phyloP scores from a whole-genome alignment of 2,329 filamentous ascomycete genomes.

The Penicillium concentricum region DNA sequence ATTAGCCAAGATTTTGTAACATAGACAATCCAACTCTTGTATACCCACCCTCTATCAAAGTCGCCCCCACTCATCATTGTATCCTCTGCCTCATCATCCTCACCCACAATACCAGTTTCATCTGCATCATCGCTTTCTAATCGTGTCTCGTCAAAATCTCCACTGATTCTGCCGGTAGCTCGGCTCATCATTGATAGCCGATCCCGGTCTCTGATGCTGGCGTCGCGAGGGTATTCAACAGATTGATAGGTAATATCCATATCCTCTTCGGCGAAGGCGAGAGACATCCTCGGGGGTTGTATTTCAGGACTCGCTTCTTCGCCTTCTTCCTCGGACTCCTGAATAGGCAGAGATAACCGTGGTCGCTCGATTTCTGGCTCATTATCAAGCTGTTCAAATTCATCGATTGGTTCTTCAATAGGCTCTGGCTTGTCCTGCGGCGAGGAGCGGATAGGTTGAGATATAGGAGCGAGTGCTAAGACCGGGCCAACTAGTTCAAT shows the following conservation, averaged over 20 bases:
- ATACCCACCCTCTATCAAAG: constrained; percentile 40
- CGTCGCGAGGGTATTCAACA: constrained; percentile 46
- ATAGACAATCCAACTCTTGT: constrained; percentile 11
- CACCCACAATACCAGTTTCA: constrained; percentile 39
- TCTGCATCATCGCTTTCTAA: constrained; percentile 46
- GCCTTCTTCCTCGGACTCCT: constrained; percentile 46
- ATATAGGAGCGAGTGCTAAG: constrained; percentile 51
- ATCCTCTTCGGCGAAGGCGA: constrained; percentile 48
- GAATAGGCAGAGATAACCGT: constrained; percentile 47
- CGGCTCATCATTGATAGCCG: constrained; percentile 46
- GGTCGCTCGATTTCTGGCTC: constrained; percentile 47
- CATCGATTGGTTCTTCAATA: constrained; percentile 24
- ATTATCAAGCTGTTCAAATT: constrained; percentile 50
- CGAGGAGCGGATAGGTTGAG: constrained; percentile 48
- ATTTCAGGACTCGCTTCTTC: constrained; percentile 43
- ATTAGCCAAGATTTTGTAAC: constrained; percentile 19
- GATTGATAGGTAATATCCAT: constrained; percentile 43
- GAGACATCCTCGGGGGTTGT: constrained; percentile 39
- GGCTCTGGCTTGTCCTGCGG: constrained; percentile 38
- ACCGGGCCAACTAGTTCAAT: neutral
- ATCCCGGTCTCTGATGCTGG: constrained; percentile 37
- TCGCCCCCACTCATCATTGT: constrained; percentile 39
- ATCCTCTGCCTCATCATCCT: constrained; percentile 35
- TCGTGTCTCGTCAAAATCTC: constrained; percentile 51
- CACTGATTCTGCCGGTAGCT: constrained; percentile 46